These are phyloP conservation scores for Remersonia thermophila DNA, from an alignment of 2,329 filamentous ascomycete genomes.

Conservation along the genomic window DNA sequence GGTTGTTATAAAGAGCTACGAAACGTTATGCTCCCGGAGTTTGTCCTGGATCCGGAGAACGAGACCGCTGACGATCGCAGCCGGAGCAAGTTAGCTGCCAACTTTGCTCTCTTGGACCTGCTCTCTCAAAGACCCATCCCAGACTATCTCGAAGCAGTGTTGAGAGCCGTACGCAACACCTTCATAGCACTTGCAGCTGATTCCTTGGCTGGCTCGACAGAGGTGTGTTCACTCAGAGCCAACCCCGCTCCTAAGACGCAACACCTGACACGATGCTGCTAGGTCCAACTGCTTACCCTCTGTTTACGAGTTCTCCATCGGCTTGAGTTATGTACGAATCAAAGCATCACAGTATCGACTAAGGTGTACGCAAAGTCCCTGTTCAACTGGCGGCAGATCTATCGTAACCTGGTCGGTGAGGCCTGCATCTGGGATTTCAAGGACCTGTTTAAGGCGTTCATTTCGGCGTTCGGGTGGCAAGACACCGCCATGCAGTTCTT, in stretches of 20 bases:
- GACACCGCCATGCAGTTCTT: conserved; percentile 1
- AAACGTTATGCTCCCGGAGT: background rate
- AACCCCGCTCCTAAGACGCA: background rate
- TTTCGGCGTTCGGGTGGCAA: conserved; percentile 6
- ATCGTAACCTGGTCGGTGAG: conserved; percentile 5
- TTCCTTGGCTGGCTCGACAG: conserved; percentile 6
- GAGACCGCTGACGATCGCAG: background rate
- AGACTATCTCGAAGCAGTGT: background rate
- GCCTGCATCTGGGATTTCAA: conserved; percentile 13
- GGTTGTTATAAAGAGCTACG: conserved; percentile 8
- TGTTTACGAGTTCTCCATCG: conserved; percentile 5
- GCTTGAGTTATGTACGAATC: conserved; percentile 1
- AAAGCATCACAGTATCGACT: background rate
- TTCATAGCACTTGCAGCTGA: conserved; percentile 1
- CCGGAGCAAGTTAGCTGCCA: conserved; percentile 4
- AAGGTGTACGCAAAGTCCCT: background rate
- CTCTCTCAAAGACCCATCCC: conserved; percentile 3
- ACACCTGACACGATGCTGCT: background rate
- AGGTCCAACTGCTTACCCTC: conserved; percentile 7
- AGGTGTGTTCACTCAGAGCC: conserved; percentile 3
- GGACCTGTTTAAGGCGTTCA: conserved; percentile 7
- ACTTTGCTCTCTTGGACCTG: conserved; percentile 6
- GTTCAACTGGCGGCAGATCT: conserved; percentile 7
- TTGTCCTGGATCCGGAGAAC: background rate
- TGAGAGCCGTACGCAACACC: background rate